phyloP scores from a whole-genome alignment of 2,329 filamentous ascomycete genomes.

The Furcasterigmium furcatum region DNA sequence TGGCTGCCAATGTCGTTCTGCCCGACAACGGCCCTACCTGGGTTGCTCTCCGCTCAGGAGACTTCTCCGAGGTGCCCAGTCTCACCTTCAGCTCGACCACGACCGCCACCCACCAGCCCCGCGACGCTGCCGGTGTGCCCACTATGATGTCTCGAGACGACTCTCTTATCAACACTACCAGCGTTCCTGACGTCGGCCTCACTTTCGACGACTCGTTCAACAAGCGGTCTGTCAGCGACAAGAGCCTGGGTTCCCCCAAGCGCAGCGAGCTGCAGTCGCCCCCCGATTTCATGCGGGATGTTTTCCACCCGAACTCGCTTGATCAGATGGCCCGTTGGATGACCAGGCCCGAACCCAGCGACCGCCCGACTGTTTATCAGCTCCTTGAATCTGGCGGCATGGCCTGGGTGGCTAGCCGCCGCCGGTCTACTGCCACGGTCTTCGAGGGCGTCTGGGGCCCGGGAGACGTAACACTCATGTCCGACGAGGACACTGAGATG shows the following conservation, averaged over 20 bases:
- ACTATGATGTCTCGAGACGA: slow-evolving; percentile 12
- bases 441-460: slow-evolving; percentile 97
- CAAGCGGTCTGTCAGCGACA: slow-evolving; percentile 22
- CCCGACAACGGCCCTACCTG: slow-evolving; percentile 91
- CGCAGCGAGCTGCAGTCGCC: slow-evolving; percentile 56
- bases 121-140: slow-evolving; percentile 12
- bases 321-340: slow-evolving; percentile 85
- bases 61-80: slow-evolving; percentile 84
- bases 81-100: slow-evolving; percentile 73
- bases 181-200: slow-evolving; percentile 13
- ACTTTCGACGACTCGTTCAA: slow-evolving; percentile 31
- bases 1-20: slow-evolving; percentile 88
- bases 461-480: slow-evolving; percentile 39
- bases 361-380: slow-evolving; percentile 72
- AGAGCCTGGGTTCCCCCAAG: slow-evolving; percentile 41
- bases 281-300: slow-evolving; percentile 85
- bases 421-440: slow-evolving; percentile 85
- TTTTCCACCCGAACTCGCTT: slow-evolving; percentile 68
- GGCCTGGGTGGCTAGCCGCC: slow-evolving; percentile 73
- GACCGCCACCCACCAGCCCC: slow-evolving; percentile 3
- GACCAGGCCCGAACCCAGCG: slow-evolving; percentile 71
- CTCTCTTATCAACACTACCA: slow-evolving; percentile 8
- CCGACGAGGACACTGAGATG: slow-evolving; percentile 53
- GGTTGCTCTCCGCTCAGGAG: slow-evolving; percentile 84
- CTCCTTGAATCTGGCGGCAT: slow-evolving; percentile 72